A percentile compares a stretch with the other conserved stretches of the same genome.
phyloP scores from a whole-genome alignment of 768 basidiomycete genomes.

The Pleurotus pulmonarius region DNA sequence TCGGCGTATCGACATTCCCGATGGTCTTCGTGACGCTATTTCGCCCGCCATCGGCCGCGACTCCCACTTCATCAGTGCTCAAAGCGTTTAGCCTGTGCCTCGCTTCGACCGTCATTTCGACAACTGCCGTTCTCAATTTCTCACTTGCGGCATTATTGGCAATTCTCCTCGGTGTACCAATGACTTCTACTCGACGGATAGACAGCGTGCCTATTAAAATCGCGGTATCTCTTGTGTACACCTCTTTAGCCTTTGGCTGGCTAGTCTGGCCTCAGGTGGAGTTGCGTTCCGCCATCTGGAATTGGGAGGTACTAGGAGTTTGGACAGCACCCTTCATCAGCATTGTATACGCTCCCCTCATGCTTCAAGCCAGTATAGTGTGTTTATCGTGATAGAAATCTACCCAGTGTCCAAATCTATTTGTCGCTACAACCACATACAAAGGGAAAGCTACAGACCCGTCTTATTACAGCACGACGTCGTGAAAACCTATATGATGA shows the following conservation, averaged over 20 bases:
- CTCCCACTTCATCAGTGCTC: slow-evolving; percentile 46
- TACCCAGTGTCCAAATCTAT: slow-evolving; percentile 11
- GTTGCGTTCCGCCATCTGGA: slow-evolving; percentile 52
- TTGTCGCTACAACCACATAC: slow-evolving; percentile 19
- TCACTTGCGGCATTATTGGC: slow-evolving; percentile 78
- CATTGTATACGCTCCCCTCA: slow-evolving; percentile 71
- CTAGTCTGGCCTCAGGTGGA: slow-evolving; percentile 43
- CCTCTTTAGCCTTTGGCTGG: slow-evolving; percentile 55
- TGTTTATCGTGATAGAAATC: slow-evolving; percentile 30
- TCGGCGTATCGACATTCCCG: slow-evolving; percentile 26
- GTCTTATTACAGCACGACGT: background rate
- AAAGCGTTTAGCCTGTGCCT: slow-evolving; percentile 78
- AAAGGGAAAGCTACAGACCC: background rate
- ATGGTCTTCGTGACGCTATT: slow-evolving; percentile 25
- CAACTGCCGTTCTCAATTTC: slow-evolving; percentile 88
- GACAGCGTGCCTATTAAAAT: slow-evolving; percentile 18
- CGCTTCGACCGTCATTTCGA: slow-evolving; percentile 81
- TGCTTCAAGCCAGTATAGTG: slow-evolving; percentile 66
- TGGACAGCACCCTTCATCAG: slow-evolving; percentile 86
- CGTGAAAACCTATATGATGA: background rate
- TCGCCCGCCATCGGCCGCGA: slow-evolving; percentile 21
- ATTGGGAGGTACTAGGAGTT: slow-evolving; percentile 76
- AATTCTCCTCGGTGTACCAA: slow-evolving; percentile 59
- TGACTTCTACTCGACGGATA: slow-evolving; percentile 41
- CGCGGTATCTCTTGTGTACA: slow-evolving; percentile 34